phyloP scores from a whole-genome alignment of 2,329 filamentous ascomycete genomes.

The Venturia pyrina region DNA sequence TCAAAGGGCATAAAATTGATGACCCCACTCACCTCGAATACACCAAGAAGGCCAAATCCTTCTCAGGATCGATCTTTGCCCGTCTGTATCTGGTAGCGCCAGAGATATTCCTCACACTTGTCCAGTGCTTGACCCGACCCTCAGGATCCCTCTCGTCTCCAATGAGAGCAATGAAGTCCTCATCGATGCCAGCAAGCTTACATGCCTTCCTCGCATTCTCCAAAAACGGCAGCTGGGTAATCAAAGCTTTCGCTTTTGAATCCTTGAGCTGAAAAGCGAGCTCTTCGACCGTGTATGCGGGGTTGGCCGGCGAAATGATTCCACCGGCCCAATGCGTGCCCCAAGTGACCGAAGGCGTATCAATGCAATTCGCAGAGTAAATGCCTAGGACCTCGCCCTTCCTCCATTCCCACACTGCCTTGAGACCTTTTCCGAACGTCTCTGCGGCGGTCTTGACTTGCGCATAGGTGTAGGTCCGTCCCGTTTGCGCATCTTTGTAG shows the following conservation, averaged over 20 bases:
- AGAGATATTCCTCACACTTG: conserved; percentile 54
- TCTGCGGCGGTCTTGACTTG: conserved; percentile 55
- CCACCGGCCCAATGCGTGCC: conserved; percentile 78
- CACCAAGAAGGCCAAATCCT: conserved; percentile 73
- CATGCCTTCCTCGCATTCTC: conserved; percentile 58
- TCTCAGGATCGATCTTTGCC: conserved; percentile 53
- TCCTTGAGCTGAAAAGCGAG: conserved; percentile 76
- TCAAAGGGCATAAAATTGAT: no score
- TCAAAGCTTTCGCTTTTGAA: conserved; percentile 61
- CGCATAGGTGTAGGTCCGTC: conserved; percentile 58
- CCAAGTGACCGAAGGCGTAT: conserved; percentile 67
- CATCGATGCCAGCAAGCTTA: conserved; percentile 56
- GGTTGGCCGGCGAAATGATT: conserved; percentile 75
- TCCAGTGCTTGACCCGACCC: conserved; percentile 60
- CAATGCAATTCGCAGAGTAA: conserved; percentile 78
- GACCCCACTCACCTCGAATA: conserved; percentile 44
- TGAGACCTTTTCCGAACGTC: conserved; percentile 73
- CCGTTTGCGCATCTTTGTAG: conserved; percentile 64
- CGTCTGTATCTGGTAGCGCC: conserved; percentile 49
- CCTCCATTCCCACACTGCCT: conserved; percentile 63
- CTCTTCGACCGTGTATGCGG: conserved; percentile 74
- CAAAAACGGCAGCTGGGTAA: conserved; percentile 62
- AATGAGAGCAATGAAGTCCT: conserved; percentile 64
- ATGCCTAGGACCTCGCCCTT: conserved; percentile 76
- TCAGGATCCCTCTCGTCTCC: conserved; percentile 56